Evolutionary conservation across 2,329 filamentous ascomycete species (phyloP).

Genomic region (Scytalidium sp.): DNA sequence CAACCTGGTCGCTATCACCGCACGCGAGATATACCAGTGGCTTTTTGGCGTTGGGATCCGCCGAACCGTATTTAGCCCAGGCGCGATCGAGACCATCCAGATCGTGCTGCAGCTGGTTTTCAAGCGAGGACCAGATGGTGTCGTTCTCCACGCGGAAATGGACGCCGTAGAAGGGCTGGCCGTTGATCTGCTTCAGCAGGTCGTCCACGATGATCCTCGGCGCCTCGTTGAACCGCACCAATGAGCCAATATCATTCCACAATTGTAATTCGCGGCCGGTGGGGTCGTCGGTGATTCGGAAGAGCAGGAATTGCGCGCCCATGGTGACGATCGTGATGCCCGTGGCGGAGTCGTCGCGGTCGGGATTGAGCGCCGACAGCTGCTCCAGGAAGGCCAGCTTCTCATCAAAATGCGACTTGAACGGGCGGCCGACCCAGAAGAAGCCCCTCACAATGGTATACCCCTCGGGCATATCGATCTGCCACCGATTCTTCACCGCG

Average conservation of each 20-base stretch:
- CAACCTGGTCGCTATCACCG: conserved; percentile 30
- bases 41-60: conserved; percentile 10
- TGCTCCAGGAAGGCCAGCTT: conserved; percentile 11
- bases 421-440: conserved; percentile 30
- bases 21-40: conserved; percentile 33
- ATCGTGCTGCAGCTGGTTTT: conserved; percentile 30
- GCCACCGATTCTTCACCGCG: conserved; percentile 20
- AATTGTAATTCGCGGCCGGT: conserved; percentile 29
- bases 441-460: conserved; percentile 24
- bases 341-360: conserved; percentile 11
- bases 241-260: conserved; percentile 31
- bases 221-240: conserved; percentile 28
- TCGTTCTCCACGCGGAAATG: conserved; percentile 35
- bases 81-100: conserved; percentile 31
- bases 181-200: conserved; percentile 20
- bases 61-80: conserved; percentile 24
- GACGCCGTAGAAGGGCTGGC: conserved; percentile 29
- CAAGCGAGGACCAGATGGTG: conserved; percentile 33
- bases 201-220: conserved; percentile 22
- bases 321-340: conserved; percentile 30
- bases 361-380: conserved; percentile 6
- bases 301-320: conserved; percentile 30
- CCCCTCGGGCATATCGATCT: conserved; percentile 21
- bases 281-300: conserved; percentile 33
- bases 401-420: conserved; percentile 23